Evolutionary conservation across 2,329 filamentous ascomycete genomes (phyloP).

Genomic region (Clarireedia sp.): DNA sequence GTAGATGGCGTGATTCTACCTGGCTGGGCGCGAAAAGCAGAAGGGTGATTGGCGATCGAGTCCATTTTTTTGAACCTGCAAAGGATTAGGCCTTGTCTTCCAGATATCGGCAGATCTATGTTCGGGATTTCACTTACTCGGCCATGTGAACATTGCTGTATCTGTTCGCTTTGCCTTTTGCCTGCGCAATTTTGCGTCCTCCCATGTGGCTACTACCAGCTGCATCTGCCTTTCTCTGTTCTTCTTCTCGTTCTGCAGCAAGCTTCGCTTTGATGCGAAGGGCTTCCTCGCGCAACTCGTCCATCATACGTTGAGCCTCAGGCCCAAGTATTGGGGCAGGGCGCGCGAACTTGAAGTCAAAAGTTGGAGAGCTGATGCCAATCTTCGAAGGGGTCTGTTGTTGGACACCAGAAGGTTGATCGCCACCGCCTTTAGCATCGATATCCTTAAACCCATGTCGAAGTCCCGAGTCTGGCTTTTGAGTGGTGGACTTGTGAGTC

Average conservation of each 20-base stretch:
- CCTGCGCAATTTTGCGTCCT: slow-evolving; percentile 66
- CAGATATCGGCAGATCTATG: background rate
- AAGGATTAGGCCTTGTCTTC: background rate
- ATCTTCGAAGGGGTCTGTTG: slow-evolving; percentile 59
- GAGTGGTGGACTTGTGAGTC: slow-evolving; percentile 65
- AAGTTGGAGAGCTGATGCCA: slow-evolving; percentile 47
- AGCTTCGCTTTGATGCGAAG: slow-evolving; percentile 63
- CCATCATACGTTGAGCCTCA: slow-evolving; percentile 53
- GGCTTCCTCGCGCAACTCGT: slow-evolving; percentile 64
- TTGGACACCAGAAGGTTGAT: slow-evolving; percentile 34
- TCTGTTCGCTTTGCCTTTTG: slow-evolving; percentile 69
- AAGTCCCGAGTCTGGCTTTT: slow-evolving; percentile 69
- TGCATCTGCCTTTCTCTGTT: slow-evolving; percentile 39
- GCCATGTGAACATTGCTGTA: slow-evolving; percentile 82
- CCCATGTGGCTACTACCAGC: slow-evolving; percentile 33
- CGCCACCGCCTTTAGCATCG: slow-evolving; percentile 31
- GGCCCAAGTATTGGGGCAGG: slow-evolving; percentile 51
- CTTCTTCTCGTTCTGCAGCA: slow-evolving; percentile 50
- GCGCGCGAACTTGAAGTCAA: slow-evolving; percentile 56
- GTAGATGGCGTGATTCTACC: slow-evolving; percentile 44
- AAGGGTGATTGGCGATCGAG: slow-evolving; percentile 81
- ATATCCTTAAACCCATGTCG: slow-evolving; percentile 77
- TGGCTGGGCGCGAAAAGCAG: slow-evolving; percentile 59
- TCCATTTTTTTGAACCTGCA: slow-evolving; percentile 85
- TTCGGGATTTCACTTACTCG: slow-evolving; percentile 33